Evolutionary conservation across 345 rosid genomes (phyloP).

Genomic region (Arabidopsis thaliana): DNA sequence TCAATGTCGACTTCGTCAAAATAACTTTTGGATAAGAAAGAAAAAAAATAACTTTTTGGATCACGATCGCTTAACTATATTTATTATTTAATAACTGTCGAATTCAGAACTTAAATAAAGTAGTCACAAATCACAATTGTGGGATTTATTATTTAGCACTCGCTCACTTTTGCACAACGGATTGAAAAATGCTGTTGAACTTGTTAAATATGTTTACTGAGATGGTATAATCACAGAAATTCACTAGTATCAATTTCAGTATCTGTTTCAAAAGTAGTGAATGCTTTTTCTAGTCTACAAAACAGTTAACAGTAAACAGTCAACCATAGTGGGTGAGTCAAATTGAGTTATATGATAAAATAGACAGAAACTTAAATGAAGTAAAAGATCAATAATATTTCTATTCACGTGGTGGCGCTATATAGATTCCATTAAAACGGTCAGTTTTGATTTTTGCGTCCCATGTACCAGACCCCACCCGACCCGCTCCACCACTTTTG

Average conservation of each 20-base stretch:
- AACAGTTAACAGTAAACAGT: constrained; percentile 17
- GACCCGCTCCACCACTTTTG: constrained; percentile 36
- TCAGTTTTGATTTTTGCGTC: constrained; percentile 40
- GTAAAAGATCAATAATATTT: background rate
- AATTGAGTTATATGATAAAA: background rate
- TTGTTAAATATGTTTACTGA: background rate
- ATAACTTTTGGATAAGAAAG: background rate
- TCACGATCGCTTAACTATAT: constrained; percentile 1
- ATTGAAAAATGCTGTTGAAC: background rate
- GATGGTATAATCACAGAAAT: too few species aligned
- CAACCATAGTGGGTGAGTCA: constrained; percentile 31
- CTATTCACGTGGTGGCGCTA: constrained; percentile 42
- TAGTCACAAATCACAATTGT: background rate
- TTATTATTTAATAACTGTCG: background rate
- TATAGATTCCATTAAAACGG: constrained; percentile 44
- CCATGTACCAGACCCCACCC: constrained; percentile 41
- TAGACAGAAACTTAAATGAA: constrained; percentile 18
- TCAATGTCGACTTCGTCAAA: background rate
- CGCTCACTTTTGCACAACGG: background rate
- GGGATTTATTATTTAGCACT: background rate
- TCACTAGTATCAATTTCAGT: too few species aligned
- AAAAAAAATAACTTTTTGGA: constrained; percentile 3
- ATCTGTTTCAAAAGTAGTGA: too few species aligned
- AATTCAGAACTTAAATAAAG: background rate
- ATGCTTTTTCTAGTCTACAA: too few species aligned